Evolutionary conservation across 805 yeast species (phyloP), one percentile per base, ranked within the genome.

Genomic region (Ascoidea asiatica): DNA sequence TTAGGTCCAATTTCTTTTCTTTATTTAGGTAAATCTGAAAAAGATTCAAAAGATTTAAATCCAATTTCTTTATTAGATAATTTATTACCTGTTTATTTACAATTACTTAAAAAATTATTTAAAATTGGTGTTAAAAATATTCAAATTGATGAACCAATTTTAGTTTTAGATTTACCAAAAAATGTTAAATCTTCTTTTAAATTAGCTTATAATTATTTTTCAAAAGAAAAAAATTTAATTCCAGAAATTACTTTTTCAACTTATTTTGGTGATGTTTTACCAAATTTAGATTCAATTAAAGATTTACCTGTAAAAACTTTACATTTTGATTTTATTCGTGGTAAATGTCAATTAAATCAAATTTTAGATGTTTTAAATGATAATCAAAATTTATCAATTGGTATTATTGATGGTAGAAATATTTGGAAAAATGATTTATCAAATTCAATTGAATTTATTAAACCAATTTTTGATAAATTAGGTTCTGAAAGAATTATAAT

Each of bases 401-500:
- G 98, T 86, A 77, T 92, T 59, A 89, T 92, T 61, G 94, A 88
- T 61, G 98, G 98, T 72, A 88, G 98, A 79, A 92, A 92, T 81
- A 87, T 92, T 72, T 92, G 98, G 98, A 92, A 92, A 79, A 82
- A 95, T 67, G 83, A 92, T 75, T 86, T 82, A 62, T 66, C 92
- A 61, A 79, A 79, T 70, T 94, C 98, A 55, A 70, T 88, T 62
- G 84, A 69, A 52, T 63, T 82, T 53, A 95, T 87, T 58, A 72
- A 81, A 64, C 74, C 77, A 67, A 97, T 95, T 57, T 74, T 86
- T 61, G 79, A 69, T 55, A 81, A 81, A 72, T 70, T 92, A 56
- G 96, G 96, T 66, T 72, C 77, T 52, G 89, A 82, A 58, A 80
- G 85, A 67, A 92, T 87, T 54, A 66, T 85, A 57, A 95, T 85